Percentiles rank a stretch among this genome's conserved stretches.
Evolutionary conservation across 2,329 filamentous ascomycete species (phyloP).

Genomic region (Knoxdaviesia capensis): DNA sequence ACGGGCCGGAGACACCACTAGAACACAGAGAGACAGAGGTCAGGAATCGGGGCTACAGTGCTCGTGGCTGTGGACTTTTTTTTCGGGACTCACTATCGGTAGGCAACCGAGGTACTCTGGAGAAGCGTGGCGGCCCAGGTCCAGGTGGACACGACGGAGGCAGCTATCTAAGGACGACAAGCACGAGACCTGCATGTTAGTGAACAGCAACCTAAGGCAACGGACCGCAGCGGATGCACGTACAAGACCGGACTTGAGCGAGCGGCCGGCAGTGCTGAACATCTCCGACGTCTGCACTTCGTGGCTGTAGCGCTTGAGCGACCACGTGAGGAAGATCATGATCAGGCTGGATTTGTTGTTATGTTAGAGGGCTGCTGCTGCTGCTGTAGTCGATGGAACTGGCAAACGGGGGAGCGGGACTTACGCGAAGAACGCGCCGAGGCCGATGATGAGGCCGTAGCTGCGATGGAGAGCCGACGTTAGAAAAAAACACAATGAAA

Average conservation of each 20-base stretch:
- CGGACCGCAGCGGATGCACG: slow-evolving; percentile 14
- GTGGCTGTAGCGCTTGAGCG: too few species aligned
- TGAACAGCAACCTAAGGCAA: not conserved
- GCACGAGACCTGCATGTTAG: not conserved
- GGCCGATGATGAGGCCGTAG: too few species aligned
- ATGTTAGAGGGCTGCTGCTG: too few species aligned
- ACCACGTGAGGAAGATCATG: too few species aligned
- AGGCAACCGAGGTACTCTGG: slow-evolving; percentile 53
- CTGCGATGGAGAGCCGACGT: too few species aligned
- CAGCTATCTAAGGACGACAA: slow-evolving; percentile 9
- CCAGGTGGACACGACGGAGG: slow-evolving; percentile 69
- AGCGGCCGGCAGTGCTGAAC: slow-evolving; percentile 61
- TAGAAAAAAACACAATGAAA: too few species aligned
- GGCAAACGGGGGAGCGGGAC: too few species aligned
- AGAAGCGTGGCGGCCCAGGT: slow-evolving; percentile 63
- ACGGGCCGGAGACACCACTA: slow-evolving; percentile 27
- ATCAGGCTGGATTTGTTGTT: too few species aligned
- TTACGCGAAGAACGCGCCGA: too few species aligned
- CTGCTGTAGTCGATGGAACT: too few species aligned
- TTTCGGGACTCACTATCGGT: slow-evolving; percentile 27
- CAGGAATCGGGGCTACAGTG: slow-evolving; percentile 25
- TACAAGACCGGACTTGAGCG: slow-evolving; percentile 67
- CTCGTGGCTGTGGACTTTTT: not conserved
- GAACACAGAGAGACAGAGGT: slow-evolving; percentile 23
- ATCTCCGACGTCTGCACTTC: too few species aligned